Evolutionary conservation across 495 filamentous ascomycete species (phyloP).

Genomic region (Cladorrhinum samala): DNA sequence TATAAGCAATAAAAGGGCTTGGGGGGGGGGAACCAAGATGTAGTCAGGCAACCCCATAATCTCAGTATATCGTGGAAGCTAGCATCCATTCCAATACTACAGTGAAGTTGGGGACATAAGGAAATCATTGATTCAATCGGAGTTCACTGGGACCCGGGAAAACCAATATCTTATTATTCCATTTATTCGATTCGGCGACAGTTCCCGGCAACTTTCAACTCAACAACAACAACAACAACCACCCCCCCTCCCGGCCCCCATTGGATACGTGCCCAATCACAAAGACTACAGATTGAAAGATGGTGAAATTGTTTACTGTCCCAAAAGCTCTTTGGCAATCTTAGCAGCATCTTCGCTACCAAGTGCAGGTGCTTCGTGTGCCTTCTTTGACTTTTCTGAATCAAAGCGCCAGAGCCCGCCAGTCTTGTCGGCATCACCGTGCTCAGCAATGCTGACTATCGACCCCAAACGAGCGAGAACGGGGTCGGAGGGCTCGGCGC

Average conservation of each 20-base stretch:
- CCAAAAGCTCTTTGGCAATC: slow-evolving; percentile 36
- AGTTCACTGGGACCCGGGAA: too few relatives aligned
- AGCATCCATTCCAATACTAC: too few relatives aligned
- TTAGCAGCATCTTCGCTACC: slow-evolving; percentile 33
- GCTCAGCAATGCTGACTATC: slow-evolving; percentile 44
- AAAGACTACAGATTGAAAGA: too few relatives aligned
- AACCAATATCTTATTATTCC: too few relatives aligned
- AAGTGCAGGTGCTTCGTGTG: slow-evolving; percentile 28
- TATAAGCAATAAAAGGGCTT: too few relatives aligned
- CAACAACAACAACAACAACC: background rate
- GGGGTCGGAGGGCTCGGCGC: slow-evolving; percentile 43
- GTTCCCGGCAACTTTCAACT: background rate
- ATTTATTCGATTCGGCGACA: background rate
- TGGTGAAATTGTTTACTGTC: slow-evolving; percentile 35
- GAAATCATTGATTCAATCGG: too few relatives aligned
- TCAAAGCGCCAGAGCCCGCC: slow-evolving; percentile 88
- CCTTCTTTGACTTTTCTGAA: slow-evolving; percentile 50
- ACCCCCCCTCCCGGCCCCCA: too few relatives aligned
- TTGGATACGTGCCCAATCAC: too few relatives aligned
- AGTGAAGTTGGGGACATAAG: too few relatives aligned
- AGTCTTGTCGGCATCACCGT: slow-evolving; percentile 73
- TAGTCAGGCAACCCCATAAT: too few relatives aligned
- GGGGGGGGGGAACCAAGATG: too few relatives aligned
- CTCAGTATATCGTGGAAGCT: too few relatives aligned
- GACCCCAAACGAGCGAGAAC: slow-evolving; percentile 54